Conservation (phyloP, 2,329 filamentous ascomycete genomes). For the Lachnellula willkommii region DNA sequence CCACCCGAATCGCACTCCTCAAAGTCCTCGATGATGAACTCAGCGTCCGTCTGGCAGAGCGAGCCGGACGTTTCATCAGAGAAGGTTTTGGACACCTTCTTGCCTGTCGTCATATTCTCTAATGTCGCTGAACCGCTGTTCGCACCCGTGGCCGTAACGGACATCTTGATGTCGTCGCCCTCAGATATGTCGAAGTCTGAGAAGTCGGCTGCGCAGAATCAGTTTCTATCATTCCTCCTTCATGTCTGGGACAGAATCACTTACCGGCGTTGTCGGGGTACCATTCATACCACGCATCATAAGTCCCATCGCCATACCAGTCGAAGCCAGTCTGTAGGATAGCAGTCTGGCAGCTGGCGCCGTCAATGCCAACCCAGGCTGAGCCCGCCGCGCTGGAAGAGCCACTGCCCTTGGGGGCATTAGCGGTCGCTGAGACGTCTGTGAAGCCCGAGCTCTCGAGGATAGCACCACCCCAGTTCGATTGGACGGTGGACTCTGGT, state of each 20-base stretch:
- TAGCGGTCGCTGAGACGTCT: neutral
- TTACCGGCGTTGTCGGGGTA: neutral
- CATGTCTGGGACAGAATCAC: neutral
- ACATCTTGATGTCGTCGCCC: constrained; percentile 39
- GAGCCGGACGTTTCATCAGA: constrained; percentile 15
- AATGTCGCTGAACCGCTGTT: constrained; percentile 39
- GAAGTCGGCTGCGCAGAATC: neutral
- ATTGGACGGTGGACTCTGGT: neutral
- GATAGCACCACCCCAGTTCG: neutral
- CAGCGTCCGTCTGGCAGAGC: constrained; percentile 40
- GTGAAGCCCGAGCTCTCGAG: neutral
- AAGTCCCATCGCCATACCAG: neutral
- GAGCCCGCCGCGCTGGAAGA: constrained; percentile 12
- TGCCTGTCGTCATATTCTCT: constrained; percentile 40
- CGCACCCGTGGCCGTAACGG: constrained; percentile 33
- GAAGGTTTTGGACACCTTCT: constrained; percentile 38
- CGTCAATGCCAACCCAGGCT: constrained; percentile 58
- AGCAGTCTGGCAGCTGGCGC: constrained; percentile 47
- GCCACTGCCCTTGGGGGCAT: neutral
- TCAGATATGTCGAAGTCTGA: constrained; percentile 36
- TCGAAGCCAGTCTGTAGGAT: constrained; percentile 31
- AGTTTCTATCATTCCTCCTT: neutral
- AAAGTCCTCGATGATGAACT: constrained; percentile 48
- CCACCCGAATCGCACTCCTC: constrained; percentile 6
- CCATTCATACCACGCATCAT: neutral